Conservation (phyloP, 495 filamentous ascomycete species). For the Penicillium coprophilum region DNA sequence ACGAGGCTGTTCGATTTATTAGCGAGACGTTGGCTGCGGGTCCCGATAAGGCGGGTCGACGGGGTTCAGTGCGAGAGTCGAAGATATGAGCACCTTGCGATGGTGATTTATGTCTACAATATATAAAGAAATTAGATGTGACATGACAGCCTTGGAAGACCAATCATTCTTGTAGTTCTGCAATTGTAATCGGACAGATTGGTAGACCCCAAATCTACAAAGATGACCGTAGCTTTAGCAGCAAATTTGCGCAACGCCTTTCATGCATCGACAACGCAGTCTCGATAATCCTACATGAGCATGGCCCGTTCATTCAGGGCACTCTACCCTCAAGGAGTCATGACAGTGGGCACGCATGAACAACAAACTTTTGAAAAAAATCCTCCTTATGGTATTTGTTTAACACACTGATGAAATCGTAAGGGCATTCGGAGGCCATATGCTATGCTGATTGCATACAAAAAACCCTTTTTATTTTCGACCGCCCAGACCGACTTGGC, state of each 20-base stretch:
- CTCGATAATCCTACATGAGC: slow-evolving; percentile 7
- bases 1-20: slow-evolving; percentile 67
- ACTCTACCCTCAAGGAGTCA: background rate
- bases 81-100: slow-evolving; percentile 33
- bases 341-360: slow-evolving; percentile 4
- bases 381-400: slow-evolving; percentile 46
- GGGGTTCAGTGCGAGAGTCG: slow-evolving; percentile 41
- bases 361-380: slow-evolving; percentile 26
- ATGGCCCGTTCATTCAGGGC: background rate
- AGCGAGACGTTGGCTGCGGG: slow-evolving; percentile 43
- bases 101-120: slow-evolving; percentile 3
- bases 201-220: slow-evolving; percentile 1
- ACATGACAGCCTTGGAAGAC: background rate
- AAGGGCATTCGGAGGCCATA: slow-evolving; percentile 44
- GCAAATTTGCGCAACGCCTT: background rate
- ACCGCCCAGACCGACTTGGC: slow-evolving; percentile 22
- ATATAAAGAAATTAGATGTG: slow-evolving; percentile 4
- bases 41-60: slow-evolving; percentile 17
- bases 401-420: slow-evolving; percentile 44
- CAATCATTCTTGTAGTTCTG: background rate
- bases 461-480: slow-evolving; percentile 45
- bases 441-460: slow-evolving; percentile 46
- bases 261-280: background rate
- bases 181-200: background rate
- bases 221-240: background rate